Evolutionary conservation across 192 early-diverging fungal genomes (phyloP).

Genomic region (Mortierella claussenii): DNA sequence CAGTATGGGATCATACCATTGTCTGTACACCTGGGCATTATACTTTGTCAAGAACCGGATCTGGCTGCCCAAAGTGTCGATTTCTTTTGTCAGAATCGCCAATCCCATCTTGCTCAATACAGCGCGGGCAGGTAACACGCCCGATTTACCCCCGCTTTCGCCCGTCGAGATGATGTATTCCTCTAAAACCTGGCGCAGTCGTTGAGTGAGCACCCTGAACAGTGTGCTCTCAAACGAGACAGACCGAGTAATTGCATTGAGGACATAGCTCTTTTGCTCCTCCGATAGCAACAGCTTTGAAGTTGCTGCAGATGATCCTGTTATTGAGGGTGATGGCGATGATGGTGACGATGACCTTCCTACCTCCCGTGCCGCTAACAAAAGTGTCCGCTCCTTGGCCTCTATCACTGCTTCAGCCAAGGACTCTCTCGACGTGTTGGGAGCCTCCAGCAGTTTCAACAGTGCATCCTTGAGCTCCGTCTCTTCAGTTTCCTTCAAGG

Average conservation of each 20-base stretch:
- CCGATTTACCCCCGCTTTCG: conserved; percentile 10
- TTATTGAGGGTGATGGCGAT: background rate
- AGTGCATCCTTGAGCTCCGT: conserved; percentile 44
- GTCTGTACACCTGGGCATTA: conserved; percentile 67
- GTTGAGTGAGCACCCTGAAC: conserved; percentile 61
- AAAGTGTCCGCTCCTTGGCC: conserved; percentile 21
- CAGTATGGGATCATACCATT: conserved; percentile 70
- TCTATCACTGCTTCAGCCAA: conserved; percentile 31
- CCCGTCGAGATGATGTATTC: conserved; percentile 6
- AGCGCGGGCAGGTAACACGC: conserved; percentile 52
- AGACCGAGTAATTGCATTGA: conserved; percentile 56
- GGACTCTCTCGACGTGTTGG: conserved; percentile 25
- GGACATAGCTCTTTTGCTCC: conserved; percentile 19
- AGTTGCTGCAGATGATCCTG: background rate
- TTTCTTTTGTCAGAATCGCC: conserved; percentile 57
- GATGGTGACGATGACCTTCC: conserved; percentile 4
- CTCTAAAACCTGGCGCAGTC: conserved; percentile 53
- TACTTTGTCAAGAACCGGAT: conserved; percentile 63
- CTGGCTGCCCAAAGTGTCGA: conserved; percentile 57
- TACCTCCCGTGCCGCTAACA: conserved; percentile 29
- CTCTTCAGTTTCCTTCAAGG: conserved; percentile 19
- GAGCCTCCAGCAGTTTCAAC: conserved; percentile 35
- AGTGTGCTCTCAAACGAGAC: conserved; percentile 62
- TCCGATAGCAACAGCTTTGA: conserved; percentile 6
- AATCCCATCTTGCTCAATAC: conserved; percentile 62